Conservation (phyloP, 2,329 filamentous ascomycete species). For the Pezicula neosporulosa region DNA sequence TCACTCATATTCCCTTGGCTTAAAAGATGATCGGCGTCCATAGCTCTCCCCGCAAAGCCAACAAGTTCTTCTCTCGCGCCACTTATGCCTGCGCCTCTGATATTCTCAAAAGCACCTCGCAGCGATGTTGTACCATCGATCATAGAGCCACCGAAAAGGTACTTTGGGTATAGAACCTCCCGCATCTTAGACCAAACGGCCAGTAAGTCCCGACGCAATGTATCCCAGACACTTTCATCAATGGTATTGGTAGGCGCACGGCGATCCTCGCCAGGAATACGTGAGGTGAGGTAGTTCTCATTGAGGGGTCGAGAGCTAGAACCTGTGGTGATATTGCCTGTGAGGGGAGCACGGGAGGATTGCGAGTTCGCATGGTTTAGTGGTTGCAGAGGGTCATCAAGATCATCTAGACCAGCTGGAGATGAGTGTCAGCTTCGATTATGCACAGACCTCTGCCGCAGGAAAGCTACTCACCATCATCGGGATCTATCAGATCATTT, state of each 20-base stretch:
- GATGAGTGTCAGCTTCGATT: conserved; percentile 9
- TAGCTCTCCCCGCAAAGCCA: conserved; percentile 56
- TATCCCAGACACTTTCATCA: conserved; percentile 96
- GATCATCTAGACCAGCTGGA: conserved; percentile 56
- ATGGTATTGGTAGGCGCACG: conserved; percentile 88
- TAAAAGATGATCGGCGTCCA: conserved; percentile 60
- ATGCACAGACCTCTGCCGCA: conserved; percentile 1
- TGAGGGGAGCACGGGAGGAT: conserved; percentile 74
- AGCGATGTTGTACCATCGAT: conserved; percentile 52
- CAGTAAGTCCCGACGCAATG: conserved; percentile 84
- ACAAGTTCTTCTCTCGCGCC: conserved; percentile 61
- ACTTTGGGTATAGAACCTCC: conserved; percentile 94
- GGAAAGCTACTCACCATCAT: conserved; percentile 58
- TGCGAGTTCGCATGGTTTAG: conserved; percentile 52
- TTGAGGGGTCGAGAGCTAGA: conserved; percentile 58
- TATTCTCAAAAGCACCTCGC: conserved; percentile 58
- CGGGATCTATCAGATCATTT: conserved; percentile 69
- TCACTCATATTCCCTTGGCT: conserved; percentile 75
- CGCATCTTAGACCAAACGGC: conserved; percentile 98
- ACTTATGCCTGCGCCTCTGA: conserved; percentile 54
- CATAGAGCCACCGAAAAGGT: conserved; percentile 74
- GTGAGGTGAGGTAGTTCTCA: conserved; percentile 81
- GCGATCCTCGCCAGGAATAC: conserved; percentile 90
- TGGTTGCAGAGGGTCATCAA: conserved; percentile 92
- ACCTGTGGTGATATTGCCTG: conserved; percentile 69